A percentile compares a stretch with the other conserved stretches of the same genome.
Conservation (phyloP, 306 rosid genomes). For the Nissolia schottii region DNA sequence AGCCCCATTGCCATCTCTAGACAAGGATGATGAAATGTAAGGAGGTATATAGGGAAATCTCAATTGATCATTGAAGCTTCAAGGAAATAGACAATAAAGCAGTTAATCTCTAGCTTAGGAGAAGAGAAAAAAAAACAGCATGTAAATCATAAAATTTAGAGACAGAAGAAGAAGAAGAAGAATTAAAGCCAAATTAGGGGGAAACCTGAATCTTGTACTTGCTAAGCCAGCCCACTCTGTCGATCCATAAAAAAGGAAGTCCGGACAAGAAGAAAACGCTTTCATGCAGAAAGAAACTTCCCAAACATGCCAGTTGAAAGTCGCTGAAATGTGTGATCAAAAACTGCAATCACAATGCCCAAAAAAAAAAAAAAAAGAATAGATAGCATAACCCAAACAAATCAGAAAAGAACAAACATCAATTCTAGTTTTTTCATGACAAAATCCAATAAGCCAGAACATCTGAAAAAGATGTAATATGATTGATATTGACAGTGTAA, state of each 20-base stretch:
- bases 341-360: slow-evolving; percentile 43
- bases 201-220: slow-evolving; percentile 94
- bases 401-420: background rate
- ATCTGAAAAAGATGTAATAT: background rate
- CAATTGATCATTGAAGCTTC: background rate
- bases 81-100: background rate
- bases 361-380: too few relatives aligned
- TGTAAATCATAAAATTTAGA: background rate
- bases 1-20: too few relatives aligned
- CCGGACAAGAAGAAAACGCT: slow-evolving; percentile 88
- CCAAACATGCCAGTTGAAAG: slow-evolving; percentile 82
- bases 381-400: too few relatives aligned
- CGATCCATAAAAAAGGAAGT: slow-evolving; percentile 84
- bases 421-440: too few relatives aligned
- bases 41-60: background rate
- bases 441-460: background rate
- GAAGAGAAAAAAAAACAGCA: background rate
- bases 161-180: background rate
- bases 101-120: background rate
- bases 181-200: background rate
- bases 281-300: slow-evolving; percentile 85
- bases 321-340: slow-evolving; percentile 81
- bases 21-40: background rate
- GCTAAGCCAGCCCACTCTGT: slow-evolving; percentile 94
- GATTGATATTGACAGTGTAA: background rate